Base-by-base conservation (phyloP, 352 stramenopile genomes). In the Globisporangium radiosum region DNA sequence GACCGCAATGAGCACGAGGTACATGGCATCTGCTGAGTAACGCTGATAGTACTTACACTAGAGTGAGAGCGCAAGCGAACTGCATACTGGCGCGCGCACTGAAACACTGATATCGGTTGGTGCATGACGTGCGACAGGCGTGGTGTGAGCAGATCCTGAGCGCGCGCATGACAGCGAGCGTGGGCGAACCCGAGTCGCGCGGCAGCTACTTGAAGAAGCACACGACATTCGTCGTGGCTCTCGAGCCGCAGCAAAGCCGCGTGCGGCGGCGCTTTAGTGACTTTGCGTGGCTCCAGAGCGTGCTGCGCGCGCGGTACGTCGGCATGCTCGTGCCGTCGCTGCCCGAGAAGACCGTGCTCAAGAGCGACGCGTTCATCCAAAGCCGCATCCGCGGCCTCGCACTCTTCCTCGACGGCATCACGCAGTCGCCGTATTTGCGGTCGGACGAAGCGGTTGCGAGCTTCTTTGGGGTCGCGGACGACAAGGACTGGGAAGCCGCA, bases 161-260 rank as follows among this genome's bases (percentile, higher is more conserved):
- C 39, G 55, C 50, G 25, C 55, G 42, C 8, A 10, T 48, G 13
- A 25, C 19, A 10, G 45, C 54, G 17, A 54, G 73, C 40, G 78
- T 91, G 15, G 71, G 72, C 19, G 62, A 78, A 5, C 81, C 81
- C 1, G 76, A 91, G 66, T 69, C 75, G 15, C 64, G 76, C 5
- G 81, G 81, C 10, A 70, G 69, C 38, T 91, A 88, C 51, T 57
- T 91, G 7, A 82, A 87, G 58, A 88, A 87, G 58, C 75, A 89
- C 73, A 89, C 75, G 66, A 87, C 76, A 42, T 89, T 80, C 56
- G 67, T 84, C 11, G 70, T 90, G 39, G 76, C 59, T 38, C 69
- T 68, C 49, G 56, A 71, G 44, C 37, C 47, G 44, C 45, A 55
- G 33, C 70, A 81, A 37, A 56, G 65, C 8, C 47, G 66, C 17